phyloP scores from a whole-genome alignment of 768 basidiomycete genomes.

The Saitozyma sp. region DNA sequence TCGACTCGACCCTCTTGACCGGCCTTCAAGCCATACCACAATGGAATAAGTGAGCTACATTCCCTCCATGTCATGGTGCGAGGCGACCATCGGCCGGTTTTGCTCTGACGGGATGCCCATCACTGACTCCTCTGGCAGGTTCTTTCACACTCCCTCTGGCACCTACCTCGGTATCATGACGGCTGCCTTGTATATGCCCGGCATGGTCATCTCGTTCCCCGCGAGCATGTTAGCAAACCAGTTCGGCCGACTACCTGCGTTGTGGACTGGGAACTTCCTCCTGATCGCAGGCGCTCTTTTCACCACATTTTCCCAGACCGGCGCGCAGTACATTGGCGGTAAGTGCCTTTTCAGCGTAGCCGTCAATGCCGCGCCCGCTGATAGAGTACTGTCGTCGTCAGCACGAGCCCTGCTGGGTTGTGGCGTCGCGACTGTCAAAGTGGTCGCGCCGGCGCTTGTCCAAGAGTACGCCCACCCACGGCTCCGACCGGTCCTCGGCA shows the following conservation, averaged over 20 bases:
- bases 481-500: constrained; percentile 19
- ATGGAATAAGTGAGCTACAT: constrained; percentile 21
- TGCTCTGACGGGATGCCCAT: too few species aligned
- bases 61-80: too few species aligned
- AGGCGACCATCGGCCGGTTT: too few species aligned
- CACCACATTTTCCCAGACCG: constrained; percentile 4
- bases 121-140: not conserved
- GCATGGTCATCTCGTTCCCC: not conserved
- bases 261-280: constrained; percentile 7
- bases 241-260: constrained; percentile 8
- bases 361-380: too few species aligned
- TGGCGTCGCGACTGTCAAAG: constrained; percentile 18
- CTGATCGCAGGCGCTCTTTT: constrained; percentile 9
- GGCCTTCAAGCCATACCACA: constrained; percentile 28
- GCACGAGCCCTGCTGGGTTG: constrained; percentile 21
- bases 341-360: not conserved
- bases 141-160: constrained; percentile 24
- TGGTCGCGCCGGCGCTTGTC: constrained; percentile 25
- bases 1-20: constrained; percentile 23
- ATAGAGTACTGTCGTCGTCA: too few species aligned
- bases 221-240: constrained; percentile 2
- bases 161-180: constrained; percentile 25
- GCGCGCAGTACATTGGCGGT: constrained; percentile 4
- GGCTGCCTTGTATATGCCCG: constrained; percentile 14
- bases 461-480: constrained; percentile 37